Evolutionary conservation across 176 grass and related monocot genomes (phyloP).

Genomic region (Avena insularis): DNA sequence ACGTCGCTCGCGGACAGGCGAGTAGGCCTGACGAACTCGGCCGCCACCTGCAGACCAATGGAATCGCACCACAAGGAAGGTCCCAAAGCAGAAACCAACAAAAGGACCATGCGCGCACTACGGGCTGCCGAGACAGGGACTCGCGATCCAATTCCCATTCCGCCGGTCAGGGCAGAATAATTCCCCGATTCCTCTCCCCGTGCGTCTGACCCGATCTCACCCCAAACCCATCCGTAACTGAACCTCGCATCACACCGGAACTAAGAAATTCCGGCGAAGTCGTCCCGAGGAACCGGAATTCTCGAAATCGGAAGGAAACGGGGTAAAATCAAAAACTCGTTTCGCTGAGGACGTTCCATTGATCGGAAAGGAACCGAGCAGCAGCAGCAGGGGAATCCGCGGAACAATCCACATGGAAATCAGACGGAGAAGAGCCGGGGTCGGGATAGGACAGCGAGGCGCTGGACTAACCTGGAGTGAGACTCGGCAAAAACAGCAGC

Average conservation of each 20-base stretch:
- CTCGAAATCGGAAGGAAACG: neutral
- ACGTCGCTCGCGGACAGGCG: slow-evolving; percentile 14
- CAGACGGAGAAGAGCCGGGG: no score
- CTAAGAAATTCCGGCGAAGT: no score
- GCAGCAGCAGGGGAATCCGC: neutral
- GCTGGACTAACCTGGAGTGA: no score
- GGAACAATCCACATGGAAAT: no score
- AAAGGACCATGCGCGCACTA: neutral
- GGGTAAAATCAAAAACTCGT: neutral
- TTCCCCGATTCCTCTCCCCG: neutral
- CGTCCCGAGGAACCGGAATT: neutral
- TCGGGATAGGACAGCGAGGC: no score
- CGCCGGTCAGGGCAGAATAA: neutral
- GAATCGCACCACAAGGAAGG: slow-evolving; percentile 15
- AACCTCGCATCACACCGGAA: neutral
- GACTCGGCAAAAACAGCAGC: no score
- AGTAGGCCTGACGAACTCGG: neutral
- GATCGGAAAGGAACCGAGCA: neutral
- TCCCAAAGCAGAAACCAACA: slow-evolving; percentile 3
- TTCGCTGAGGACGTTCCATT: neutral
- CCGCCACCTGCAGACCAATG: neutral
- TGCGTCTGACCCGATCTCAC: neutral
- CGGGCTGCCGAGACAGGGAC: neutral
- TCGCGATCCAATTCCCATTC: neutral
- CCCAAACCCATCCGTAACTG: neutral